Percentiles rank a stretch among this genome's conserved stretches.
These are phyloP conservation scores for Clavulina sp. DNA, from an alignment of 768 basidiomycete genomes.

Conservation along the genomic window DNA sequence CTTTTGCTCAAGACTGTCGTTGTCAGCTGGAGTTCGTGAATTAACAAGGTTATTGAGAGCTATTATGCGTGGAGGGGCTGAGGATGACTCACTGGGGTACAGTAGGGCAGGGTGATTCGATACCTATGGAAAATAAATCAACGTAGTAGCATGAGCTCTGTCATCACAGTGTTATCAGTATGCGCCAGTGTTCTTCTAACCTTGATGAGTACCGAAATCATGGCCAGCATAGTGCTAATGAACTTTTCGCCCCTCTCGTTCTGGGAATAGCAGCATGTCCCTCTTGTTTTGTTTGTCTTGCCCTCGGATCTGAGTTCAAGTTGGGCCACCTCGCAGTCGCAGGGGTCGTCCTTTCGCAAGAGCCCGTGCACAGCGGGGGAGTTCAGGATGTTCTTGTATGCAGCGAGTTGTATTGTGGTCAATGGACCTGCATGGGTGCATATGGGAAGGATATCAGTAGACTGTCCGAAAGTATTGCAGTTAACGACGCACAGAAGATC, in stretches of 20 bases:
- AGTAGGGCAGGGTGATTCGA: conserved; percentile 82
- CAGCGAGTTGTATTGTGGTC: conserved; percentile 45
- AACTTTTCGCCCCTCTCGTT: conserved; percentile 24
- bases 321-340: conserved; percentile 67
- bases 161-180: not conserved
- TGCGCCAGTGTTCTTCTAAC: not conserved
- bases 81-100: conserved; percentile 41
- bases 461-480: not conserved
- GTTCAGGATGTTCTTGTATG: conserved; percentile 55
- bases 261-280: conserved; percentile 36
- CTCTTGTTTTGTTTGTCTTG: conserved; percentile 30
- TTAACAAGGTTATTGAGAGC: not conserved
- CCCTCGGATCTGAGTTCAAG: too few relatives aligned
- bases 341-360: conserved; percentile 49
- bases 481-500: conserved; percentile 46
- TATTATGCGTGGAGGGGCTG: not conserved
- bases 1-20: conserved; percentile 54
- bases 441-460: not conserved
- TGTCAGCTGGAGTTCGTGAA: too few relatives aligned
- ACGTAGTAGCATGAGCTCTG: not conserved
- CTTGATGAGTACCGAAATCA: conserved; percentile 61
- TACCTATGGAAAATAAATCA: conserved; percentile 23
- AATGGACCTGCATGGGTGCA: conserved; percentile 39
- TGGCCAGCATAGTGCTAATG: conserved; percentile 38
- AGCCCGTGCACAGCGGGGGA: conserved; percentile 53